Percentiles rank a stretch among this genome's conserved stretches.
phyloP scores from a whole-genome alignment of 192 early-diverging fungal species.

The Geranomyces michiganensis region DNA sequence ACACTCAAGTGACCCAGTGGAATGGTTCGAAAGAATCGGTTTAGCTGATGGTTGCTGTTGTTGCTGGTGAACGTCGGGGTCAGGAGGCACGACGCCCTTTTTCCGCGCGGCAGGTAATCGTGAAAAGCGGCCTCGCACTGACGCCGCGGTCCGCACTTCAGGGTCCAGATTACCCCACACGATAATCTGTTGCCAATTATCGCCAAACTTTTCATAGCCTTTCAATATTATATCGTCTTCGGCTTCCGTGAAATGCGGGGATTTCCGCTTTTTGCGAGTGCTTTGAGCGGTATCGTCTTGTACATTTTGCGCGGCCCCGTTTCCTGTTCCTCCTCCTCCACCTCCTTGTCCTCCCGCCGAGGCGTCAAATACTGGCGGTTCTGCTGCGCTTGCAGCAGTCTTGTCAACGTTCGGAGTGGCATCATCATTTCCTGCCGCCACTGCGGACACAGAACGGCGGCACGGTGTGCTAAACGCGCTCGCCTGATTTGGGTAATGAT shows the following conservation, averaged over 20 bases:
- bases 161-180: constrained; percentile 7
- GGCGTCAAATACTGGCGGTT: too few species aligned
- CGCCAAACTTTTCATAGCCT: constrained; percentile 16
- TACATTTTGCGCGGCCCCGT: not conserved
- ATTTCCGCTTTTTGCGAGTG: constrained; percentile 15
- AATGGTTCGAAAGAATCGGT: constrained; percentile 11
- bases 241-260: constrained; percentile 21
- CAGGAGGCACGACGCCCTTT: not conserved
- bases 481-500: too few species aligned
- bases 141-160: constrained; percentile 2
- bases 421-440: too few species aligned
- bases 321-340: too few species aligned
- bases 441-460: too few species aligned
- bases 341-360: too few species aligned
- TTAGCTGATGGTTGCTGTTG: not conserved
- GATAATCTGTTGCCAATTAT: constrained; percentile 28
- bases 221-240: constrained; percentile 23
- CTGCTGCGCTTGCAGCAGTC: too few species aligned
- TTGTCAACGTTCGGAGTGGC: too few species aligned
- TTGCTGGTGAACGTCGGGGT: not conserved
- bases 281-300: not conserved
- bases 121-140: constrained; percentile 9
- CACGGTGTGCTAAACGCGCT: too few species aligned
- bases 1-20: constrained; percentile 11
- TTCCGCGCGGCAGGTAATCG: constrained; percentile 3